Conservation (phyloP, 202 grass and related monocot genomes). For the Carex arenaria region DNA sequence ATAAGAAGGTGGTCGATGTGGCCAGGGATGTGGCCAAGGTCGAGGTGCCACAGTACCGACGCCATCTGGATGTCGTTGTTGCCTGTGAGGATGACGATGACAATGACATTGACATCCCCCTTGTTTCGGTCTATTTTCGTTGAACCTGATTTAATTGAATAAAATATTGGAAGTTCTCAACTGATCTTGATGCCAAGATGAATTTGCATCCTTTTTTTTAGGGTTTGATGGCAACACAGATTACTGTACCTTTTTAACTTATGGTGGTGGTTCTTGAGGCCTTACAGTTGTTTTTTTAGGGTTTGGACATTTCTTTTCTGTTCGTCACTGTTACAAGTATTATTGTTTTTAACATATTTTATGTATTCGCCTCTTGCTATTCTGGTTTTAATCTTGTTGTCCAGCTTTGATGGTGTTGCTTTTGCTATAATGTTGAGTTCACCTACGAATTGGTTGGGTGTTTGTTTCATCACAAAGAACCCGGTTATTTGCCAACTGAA, state of each 20-base stretch:
- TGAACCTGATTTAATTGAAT: slow-evolving; percentile 17
- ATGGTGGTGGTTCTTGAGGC: neutral
- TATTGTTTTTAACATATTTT: neutral
- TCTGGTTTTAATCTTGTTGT: neutral
- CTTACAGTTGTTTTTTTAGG: neutral
- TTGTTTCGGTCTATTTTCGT: slow-evolving; percentile 31
- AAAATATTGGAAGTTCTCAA: neutral
- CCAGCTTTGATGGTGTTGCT: neutral
- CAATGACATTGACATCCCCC: slow-evolving; percentile 32
- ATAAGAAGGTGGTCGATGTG: slow-evolving; percentile 37
- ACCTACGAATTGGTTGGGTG: neutral
- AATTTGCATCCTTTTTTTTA: neutral
- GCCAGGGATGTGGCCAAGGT: slow-evolving; percentile 32
- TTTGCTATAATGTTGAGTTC: neutral
- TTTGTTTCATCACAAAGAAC: neutral
- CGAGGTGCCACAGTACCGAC: slow-evolving; percentile 21
- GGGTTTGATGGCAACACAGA: slow-evolving; percentile 1
- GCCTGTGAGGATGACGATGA: slow-evolving; percentile 43
- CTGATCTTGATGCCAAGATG: neutral
- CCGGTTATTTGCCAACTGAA: neutral
- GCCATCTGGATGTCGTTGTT: slow-evolving; percentile 37
- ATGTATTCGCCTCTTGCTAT: neutral
- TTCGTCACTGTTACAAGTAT: neutral
- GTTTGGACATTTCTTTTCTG: neutral
- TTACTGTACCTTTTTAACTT: neutral